Evolutionary conservation across 148 eudicot genomes (phyloP).

Genomic region (Cornus suecica): DNA sequence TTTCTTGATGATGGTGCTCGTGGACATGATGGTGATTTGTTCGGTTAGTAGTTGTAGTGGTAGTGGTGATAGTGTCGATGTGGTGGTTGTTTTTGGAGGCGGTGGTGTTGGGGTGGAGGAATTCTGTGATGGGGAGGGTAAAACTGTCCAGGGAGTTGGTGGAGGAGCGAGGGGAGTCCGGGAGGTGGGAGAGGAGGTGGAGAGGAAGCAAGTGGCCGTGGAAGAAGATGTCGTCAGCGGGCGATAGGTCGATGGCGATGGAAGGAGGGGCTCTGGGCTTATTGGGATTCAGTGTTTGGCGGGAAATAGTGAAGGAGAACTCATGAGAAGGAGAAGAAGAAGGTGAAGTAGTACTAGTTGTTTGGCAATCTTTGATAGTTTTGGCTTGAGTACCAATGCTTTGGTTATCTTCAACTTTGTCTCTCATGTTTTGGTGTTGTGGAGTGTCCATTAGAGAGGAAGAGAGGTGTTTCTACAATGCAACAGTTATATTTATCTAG

Average conservation of each 20-base stretch:
- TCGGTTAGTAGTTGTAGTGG: neutral
- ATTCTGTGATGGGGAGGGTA: conserved; percentile 47
- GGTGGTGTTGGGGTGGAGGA: neutral
- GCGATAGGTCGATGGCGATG: conserved; percentile 56
- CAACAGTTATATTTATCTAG: neutral
- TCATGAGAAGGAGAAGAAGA: conserved; percentile 46
- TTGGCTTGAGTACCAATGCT: too few species aligned
- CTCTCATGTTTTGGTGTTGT: neutral
- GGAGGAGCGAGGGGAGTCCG: conserved; percentile 57
- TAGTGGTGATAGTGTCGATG: too few species aligned
- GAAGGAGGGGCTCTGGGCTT: conserved; percentile 18
- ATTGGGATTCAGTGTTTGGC: neutral
- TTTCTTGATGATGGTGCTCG: neutral
- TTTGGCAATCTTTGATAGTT: too few species aligned
- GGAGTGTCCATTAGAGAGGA: neutral
- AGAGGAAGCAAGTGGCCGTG: conserved; percentile 79
- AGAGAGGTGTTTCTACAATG: neutral
- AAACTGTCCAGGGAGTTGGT: conserved; percentile 55
- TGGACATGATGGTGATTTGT: neutral
- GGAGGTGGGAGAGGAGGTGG: conserved; percentile 62
- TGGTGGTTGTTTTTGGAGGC: neutral
- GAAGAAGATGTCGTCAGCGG: conserved; percentile 80
- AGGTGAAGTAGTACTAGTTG: too few species aligned
- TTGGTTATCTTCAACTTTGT: neutral
- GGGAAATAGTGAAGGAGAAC: conserved; percentile 47